A percentile compares a stretch with the other conserved stretches of the same genome.
phyloP scores from a whole-genome alignment of 2,329 filamentous ascomycete species.

The Geoglossum cookeanum region DNA sequence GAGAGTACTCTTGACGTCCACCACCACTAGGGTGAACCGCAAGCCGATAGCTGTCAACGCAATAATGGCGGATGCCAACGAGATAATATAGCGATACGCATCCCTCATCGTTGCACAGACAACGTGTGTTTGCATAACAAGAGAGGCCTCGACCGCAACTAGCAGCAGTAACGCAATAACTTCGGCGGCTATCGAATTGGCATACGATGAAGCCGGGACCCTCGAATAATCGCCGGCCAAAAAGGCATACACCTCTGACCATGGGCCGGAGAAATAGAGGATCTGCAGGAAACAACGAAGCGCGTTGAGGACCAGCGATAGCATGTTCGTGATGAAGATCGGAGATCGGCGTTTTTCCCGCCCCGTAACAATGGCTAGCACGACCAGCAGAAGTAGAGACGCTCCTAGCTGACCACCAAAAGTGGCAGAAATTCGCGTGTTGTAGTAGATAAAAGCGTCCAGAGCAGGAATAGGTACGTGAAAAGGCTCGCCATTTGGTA shows the following conservation, averaged over 20 bases:
- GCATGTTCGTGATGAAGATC: constrained; percentile 46
- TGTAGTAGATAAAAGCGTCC: constrained; percentile 27
- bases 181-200: constrained; percentile 27
- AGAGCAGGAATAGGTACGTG: constrained; percentile 24
- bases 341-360: constrained; percentile 41
- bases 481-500: constrained; percentile 25
- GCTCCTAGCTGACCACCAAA: constrained; percentile 55
- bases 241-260: constrained; percentile 40
- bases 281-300: constrained; percentile 38
- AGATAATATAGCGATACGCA: constrained; percentile 26
- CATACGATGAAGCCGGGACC: constrained; percentile 27
- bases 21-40: constrained; percentile 31
- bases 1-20: constrained; percentile 26
- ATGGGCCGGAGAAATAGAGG: constrained; percentile 40
- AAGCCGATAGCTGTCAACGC: constrained; percentile 33
- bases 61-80: constrained; percentile 28
- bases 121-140: constrained; percentile 44
- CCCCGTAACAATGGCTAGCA: constrained; percentile 49
- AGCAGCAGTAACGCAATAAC: constrained; percentile 34
- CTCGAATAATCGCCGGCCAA: constrained; percentile 34
- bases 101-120: constrained; percentile 33
- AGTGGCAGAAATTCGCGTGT: constrained; percentile 35
- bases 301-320: constrained; percentile 40
- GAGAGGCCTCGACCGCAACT: constrained; percentile 35
- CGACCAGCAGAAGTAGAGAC: constrained; percentile 41